Evolutionary conservation across 495 filamentous ascomycete species (phyloP).

Genomic region (Penicillium atrosanguineum): DNA sequence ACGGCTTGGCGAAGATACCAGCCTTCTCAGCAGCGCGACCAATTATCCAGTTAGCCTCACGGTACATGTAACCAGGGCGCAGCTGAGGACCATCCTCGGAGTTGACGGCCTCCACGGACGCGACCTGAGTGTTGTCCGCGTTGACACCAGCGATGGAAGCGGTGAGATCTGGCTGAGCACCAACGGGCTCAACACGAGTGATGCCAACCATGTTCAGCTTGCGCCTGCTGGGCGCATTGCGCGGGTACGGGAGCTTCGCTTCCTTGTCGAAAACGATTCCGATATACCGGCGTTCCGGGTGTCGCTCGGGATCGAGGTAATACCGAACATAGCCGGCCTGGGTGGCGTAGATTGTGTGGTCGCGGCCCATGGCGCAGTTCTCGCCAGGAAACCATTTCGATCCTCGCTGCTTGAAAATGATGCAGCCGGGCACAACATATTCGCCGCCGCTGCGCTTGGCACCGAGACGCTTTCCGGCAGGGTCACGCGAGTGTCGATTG

Average conservation of each 20-base stretch:
- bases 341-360: slow-evolving; percentile 92
- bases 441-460: slow-evolving; percentile 90
- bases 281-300: slow-evolving; percentile 86
- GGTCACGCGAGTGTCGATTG: slow-evolving; percentile 75
- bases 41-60: slow-evolving; percentile 83
- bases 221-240: slow-evolving; percentile 60
- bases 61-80: slow-evolving; percentile 72
- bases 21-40: slow-evolving; percentile 64
- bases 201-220: slow-evolving; percentile 66
- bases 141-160: slow-evolving; percentile 17
- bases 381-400: slow-evolving; percentile 93
- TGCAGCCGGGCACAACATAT: slow-evolving; percentile 91
- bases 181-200: slow-evolving; percentile 36
- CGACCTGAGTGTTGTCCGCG: slow-evolving; percentile 31
- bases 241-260: slow-evolving; percentile 66
- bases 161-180: slow-evolving; percentile 35
- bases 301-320: slow-evolving; percentile 78
- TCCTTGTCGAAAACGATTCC: slow-evolving; percentile 81
- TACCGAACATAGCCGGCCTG: slow-evolving; percentile 89
- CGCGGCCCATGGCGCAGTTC: slow-evolving; percentile 89
- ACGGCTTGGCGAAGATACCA: slow-evolving; percentile 49
- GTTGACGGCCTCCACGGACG: slow-evolving; percentile 31
- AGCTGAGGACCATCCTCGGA: slow-evolving; percentile 48
- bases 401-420: slow-evolving; percentile 95
- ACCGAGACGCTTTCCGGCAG: slow-evolving; percentile 88